phyloP scores from a whole-genome alignment of 2,329 filamentous ascomycete species.

The Talaromyces sp. region DNA sequence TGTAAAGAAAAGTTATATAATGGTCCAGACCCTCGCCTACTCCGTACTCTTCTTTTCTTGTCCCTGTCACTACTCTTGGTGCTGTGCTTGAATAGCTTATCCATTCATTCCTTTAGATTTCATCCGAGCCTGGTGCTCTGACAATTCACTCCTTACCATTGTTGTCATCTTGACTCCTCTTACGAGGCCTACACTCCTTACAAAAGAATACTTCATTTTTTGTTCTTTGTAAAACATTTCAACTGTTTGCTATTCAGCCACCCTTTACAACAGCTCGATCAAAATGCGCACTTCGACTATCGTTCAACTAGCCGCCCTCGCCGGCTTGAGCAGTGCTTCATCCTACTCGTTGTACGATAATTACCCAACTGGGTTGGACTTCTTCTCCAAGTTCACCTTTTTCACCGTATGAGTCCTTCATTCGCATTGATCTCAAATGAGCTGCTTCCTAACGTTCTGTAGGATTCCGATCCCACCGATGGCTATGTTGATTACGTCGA shows the following conservation, averaged over 20 bases:
- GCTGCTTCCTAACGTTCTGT: neutral
- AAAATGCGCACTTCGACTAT: conserved; percentile 31
- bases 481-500: conserved; percentile 71
- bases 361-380: conserved; percentile 43
- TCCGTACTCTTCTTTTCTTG: neutral
- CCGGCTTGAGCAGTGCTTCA: conserved; percentile 27
- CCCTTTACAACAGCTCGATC: conserved; percentile 7
- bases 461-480: conserved; percentile 63
- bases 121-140: conserved; percentile 17
- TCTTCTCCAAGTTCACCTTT: conserved; percentile 54
- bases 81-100: conserved; percentile 6
- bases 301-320: conserved; percentile 29
- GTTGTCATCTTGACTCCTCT: neutral
- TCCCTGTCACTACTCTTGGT: neutral
- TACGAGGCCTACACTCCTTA: neutral
- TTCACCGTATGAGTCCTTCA: conserved; percentile 41
- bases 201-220: neutral
- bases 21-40: neutral
- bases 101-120: conserved; percentile 9
- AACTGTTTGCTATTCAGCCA: conserved; percentile 3
- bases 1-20: conserved; percentile 2
- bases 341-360: conserved; percentile 46
- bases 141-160: conserved; percentile 13
- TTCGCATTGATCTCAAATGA: neutral
- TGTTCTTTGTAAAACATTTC: neutral